Base-by-base conservation (phyloP, 2,329 filamentous ascomycete genomes). In the Myriosclerotinia scirpicola region DNA sequence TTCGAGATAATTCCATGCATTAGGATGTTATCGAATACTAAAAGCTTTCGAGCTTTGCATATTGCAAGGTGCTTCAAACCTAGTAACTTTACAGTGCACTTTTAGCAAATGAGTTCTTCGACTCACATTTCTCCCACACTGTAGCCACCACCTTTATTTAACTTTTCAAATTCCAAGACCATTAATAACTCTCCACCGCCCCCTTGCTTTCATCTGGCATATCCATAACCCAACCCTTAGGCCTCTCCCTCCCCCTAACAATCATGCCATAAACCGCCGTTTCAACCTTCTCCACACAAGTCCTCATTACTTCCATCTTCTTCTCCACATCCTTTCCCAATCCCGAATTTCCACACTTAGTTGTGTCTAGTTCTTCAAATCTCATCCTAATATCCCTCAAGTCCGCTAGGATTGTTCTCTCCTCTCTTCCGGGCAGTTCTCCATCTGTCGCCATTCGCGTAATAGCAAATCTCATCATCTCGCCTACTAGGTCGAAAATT, bases 391-490 rank as follows among this genome's bases (percentile, higher is more conserved):
- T 83, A 58, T 87, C 85, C 74, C 94, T 88, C 76, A 98, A 84
- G 79, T 98, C 95, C 11, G 85, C 82, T 60, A 98, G 81, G 54
- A 98, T 90, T 7, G 87, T 87, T 50, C 86, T 78, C 17, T 81
- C 72, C 69, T 77, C 71, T 71, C 54, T 67, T 40, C 80, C 79
- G 5, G 81, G 82, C 69, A 82, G 77, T 72, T 77, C 72, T 68
- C 75, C 76, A 48, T 68, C 88, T 6, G 93, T 90, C 0, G 93
- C 93, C 77, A 96, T 90, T 36, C 88, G 87, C 7, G 93, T 93
- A 61, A 97, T 95, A 0, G 92, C 93, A 78, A 97, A 98, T 40
- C 93, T 86, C 95, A 99, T 99, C 81, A 98, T 83, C 80, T 99
- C 95, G 50, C 95, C 95, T 1, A 93, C 93, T 72, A 98, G 85